Evolutionary conservation across 2,329 filamentous ascomycete genomes (phyloP).

Genomic region (Colletotrichum zoysiae): DNA sequence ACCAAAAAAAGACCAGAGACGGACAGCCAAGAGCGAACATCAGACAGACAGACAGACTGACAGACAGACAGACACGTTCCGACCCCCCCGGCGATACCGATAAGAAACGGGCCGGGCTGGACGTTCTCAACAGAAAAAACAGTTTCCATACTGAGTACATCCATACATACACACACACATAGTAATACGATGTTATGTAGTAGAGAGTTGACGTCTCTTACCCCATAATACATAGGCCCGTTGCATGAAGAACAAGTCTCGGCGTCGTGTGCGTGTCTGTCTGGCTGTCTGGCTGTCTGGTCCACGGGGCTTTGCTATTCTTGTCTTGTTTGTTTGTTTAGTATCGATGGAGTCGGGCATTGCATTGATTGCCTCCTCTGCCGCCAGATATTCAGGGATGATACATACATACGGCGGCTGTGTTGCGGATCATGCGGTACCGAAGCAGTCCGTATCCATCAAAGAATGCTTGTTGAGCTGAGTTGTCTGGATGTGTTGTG

Average conservation of each 20-base stretch:
- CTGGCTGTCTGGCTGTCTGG: conserved; percentile 5
- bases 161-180: neutral
- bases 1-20: neutral
- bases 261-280: no score
- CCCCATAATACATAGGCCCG: neutral
- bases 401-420: neutral
- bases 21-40: conserved; percentile 15
- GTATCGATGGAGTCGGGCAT: neutral
- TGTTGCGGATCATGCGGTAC: neutral
- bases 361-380: neutral
- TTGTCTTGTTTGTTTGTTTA: conserved; percentile 5
- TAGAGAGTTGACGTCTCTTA: neutral
- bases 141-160: neutral
- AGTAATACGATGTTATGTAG: no score
- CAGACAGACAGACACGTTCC: conserved; percentile 39
- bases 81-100: conserved; percentile 19
- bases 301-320: conserved; percentile 4
- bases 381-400: conserved; percentile 8
- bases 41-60: conserved; percentile 37
- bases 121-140: conserved; percentile 35
- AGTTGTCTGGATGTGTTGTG: conserved; percentile 6
- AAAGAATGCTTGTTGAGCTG: conserved; percentile 36
- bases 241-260: conserved; percentile 11
- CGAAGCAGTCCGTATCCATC: neutral
- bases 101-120: conserved; percentile 31